A percentile compares a stretch with the other conserved stretches of the same genome.
These are phyloP conservation scores for Wilhelminamyces savonicus DNA, from an alignment of 805 yeast species.

Conservation along the genomic window DNA sequence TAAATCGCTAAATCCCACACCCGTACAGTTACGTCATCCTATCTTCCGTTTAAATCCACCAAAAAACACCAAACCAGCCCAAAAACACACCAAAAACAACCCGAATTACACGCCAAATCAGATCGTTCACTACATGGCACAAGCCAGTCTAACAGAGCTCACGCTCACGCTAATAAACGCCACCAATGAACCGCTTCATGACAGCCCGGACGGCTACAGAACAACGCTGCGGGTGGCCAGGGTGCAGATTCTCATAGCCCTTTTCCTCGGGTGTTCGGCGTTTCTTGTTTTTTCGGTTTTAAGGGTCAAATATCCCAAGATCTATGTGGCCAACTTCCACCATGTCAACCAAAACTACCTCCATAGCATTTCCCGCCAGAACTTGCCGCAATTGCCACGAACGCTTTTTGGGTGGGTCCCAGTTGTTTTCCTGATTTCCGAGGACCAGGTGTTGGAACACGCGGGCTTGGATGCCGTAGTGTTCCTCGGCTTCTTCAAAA, in stretches of 20 bases:
- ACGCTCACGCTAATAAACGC: too few relatives aligned
- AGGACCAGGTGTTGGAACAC: slow-evolving; percentile 71
- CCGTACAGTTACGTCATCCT: too few relatives aligned
- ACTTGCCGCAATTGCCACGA: slow-evolving; percentile 54
- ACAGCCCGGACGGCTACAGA: slow-evolving; percentile 8
- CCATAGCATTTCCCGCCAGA: slow-evolving; percentile 38
- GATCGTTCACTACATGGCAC: too few relatives aligned
- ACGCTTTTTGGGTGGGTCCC: slow-evolving; percentile 80
- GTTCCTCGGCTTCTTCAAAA: slow-evolving; percentile 82
- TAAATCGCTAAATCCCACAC: too few relatives aligned
- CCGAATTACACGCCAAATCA: too few relatives aligned
- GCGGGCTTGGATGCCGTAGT: slow-evolving; percentile 96
- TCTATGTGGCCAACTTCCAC: slow-evolving; percentile 75
- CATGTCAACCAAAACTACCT: slow-evolving; percentile 37
- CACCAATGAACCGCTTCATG: too few relatives aligned
- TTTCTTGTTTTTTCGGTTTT: slow-evolving; percentile 64
- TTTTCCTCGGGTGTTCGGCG: slow-evolving; percentile 61
- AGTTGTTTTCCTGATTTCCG: slow-evolving; percentile 56
- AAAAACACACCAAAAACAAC: too few relatives aligned
- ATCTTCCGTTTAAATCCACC: too few relatives aligned
- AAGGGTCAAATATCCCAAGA: slow-evolving; percentile 67
- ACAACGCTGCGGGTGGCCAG: slow-evolving; percentile 52
- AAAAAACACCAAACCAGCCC: too few relatives aligned
- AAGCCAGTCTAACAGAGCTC: too few relatives aligned
- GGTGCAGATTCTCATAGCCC: slow-evolving; percentile 71